Conservation (phyloP, 176 grass and related monocot genomes). For the Elymus sibiricus region DNA sequence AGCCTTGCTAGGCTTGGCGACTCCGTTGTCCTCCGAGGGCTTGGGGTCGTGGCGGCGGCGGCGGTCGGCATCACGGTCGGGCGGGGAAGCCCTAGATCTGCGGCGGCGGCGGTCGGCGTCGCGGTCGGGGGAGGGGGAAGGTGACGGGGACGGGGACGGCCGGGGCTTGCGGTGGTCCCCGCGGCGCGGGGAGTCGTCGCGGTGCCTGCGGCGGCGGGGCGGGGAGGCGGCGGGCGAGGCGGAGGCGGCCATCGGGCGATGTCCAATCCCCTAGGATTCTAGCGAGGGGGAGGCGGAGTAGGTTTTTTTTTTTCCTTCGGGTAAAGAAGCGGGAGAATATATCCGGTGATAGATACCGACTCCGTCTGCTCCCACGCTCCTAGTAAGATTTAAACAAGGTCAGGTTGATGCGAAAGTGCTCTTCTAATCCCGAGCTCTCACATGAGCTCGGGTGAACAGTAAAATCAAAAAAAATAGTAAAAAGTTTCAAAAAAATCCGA, state of each 20-base stretch:
- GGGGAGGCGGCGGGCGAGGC: not conserved
- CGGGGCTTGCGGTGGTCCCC: conserved; percentile 7
- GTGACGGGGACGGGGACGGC: not conserved
- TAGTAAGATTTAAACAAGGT: too few species aligned
- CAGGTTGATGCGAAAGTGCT: too few species aligned
- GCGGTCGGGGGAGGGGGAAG: not conserved
- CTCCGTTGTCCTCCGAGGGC: not conserved
- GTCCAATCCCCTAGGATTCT: not conserved
- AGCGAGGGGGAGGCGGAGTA: not conserved
- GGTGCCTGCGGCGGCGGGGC: conserved; percentile 13
- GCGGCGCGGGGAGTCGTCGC: conserved; percentile 2
- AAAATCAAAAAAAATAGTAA: too few species aligned
- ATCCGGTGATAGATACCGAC: not conserved
- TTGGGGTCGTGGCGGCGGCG: not conserved
- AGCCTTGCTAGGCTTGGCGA: not conserved
- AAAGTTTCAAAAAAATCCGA: too few species aligned
- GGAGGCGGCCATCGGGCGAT: conserved; percentile 25
- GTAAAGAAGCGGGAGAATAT: not conserved
- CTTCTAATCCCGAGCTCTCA: too few species aligned
- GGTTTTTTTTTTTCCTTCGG: not conserved
- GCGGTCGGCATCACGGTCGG: not conserved
- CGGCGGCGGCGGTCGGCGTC: not conserved
- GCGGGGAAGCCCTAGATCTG: conserved; percentile 25
- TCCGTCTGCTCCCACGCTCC: too few species aligned
- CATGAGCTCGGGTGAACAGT: too few species aligned